Conservation (phyloP, 2,329 filamentous ascomycete species). For the Colletotrichum caudatum region DNA sequence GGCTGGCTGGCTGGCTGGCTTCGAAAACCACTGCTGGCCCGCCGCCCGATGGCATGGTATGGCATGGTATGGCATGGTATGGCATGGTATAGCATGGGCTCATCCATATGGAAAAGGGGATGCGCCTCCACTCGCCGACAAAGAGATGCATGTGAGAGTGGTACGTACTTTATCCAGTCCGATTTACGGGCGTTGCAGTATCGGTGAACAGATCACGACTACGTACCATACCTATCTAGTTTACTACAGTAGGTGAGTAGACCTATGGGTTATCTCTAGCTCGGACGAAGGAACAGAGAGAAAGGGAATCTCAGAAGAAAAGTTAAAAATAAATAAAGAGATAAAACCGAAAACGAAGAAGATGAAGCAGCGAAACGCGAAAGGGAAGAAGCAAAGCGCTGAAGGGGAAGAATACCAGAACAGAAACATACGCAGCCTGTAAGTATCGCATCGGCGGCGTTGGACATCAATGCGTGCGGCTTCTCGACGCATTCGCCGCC, state of each 20-base stretch:
- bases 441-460: conserved; percentile 9
- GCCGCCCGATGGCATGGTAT: too few species aligned
- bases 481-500: conserved; percentile 15
- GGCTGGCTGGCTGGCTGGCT: conserved; percentile 1
- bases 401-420: background rate
- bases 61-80: background rate
- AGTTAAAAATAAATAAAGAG: rapidly evolving
- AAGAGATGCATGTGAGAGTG: background rate
- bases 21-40: background rate
- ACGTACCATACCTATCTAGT: too few species aligned
- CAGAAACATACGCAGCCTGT: background rate
- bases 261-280: too few species aligned
- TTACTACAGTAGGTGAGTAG: background rate
- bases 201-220: background rate
- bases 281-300: background rate
- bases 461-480: conserved; percentile 13
- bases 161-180: conserved; percentile 10
- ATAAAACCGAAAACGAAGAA: background rate
- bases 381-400: background rate
- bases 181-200: conserved; percentile 25
- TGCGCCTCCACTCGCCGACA: background rate
- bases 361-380: background rate
- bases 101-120: background rate
- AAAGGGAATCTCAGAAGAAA: background rate
- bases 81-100: background rate